Percentiles rank a stretch among this genome's conserved stretches.
Evolutionary conservation across 2,329 filamentous ascomycete genomes (phyloP).

Genomic region (Hymenoscyphus linearis): DNA sequence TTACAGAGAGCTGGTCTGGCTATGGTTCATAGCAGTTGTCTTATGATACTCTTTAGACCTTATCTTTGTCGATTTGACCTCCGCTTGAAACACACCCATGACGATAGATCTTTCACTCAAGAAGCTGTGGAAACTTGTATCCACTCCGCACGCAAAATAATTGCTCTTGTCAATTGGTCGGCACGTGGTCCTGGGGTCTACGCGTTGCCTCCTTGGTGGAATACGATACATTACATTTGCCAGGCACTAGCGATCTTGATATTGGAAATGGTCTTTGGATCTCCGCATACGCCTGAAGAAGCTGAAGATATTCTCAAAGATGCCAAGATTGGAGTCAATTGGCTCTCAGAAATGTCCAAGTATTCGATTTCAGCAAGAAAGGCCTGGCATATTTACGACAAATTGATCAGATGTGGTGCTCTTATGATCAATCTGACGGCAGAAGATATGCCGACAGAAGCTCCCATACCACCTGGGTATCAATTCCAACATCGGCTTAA

Average conservation of each 20-base stretch:
- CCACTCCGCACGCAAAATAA: conserved; percentile 21
- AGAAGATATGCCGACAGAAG: conserved; percentile 19
- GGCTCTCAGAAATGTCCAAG: conserved; percentile 21
- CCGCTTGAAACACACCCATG: conserved; percentile 14
- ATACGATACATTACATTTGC: conserved; percentile 24
- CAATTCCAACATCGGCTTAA: conserved; percentile 10
- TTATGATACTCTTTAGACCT: conserved; percentile 27
- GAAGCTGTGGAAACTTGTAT: conserved; percentile 20
- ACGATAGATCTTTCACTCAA: conserved; percentile 19
- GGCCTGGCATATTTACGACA: conserved; percentile 27
- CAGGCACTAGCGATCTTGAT: conserved; percentile 25
- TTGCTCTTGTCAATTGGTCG: conserved; percentile 14
- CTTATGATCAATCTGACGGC: conserved; percentile 15
- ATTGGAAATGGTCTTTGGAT: conserved; percentile 25
- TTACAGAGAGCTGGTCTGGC: conserved; percentile 18
- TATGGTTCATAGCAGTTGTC: conserved; percentile 21
- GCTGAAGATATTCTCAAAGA: conserved; percentile 21
- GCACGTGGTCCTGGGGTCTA: conserved; percentile 14
- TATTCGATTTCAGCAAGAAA: conserved; percentile 24
- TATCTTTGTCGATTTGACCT: conserved; percentile 25
- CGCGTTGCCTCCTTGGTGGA: conserved; percentile 22
- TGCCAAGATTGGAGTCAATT: conserved; percentile 22
- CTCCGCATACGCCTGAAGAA: conserved; percentile 22
- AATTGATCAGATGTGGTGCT: conserved; percentile 20
- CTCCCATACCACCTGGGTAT: conserved; percentile 20